Conservation (phyloP, 2,329 filamentous ascomycete genomes). For the Colletotrichum karsti region DNA sequence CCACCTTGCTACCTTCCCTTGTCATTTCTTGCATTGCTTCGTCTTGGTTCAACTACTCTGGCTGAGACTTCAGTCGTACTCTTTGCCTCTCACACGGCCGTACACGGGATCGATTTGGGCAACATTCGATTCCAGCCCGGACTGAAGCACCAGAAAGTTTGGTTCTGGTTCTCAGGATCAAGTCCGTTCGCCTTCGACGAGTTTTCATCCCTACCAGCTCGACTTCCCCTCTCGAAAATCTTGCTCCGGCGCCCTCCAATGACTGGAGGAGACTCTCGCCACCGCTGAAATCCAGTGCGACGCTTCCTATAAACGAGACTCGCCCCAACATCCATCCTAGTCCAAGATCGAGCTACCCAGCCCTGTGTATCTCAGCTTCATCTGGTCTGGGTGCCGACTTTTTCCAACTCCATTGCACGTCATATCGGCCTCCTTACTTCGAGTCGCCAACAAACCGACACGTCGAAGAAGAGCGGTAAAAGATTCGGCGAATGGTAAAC, state of each 20-base stretch:
- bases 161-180: constrained; percentile 10
- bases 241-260: constrained; percentile 12
- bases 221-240: constrained; percentile 1
- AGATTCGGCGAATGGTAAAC: constrained; percentile 6
- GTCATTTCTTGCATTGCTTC: not conserved
- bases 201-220: constrained; percentile 4
- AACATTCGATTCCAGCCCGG: constrained; percentile 9
- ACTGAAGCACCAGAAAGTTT: constrained; percentile 5
- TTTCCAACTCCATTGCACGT: not conserved
- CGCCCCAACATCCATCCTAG: not conserved
- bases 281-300: constrained; percentile 4
- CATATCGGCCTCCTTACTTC: not conserved
- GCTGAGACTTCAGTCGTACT: constrained; percentile 9
- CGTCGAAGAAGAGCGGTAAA: constrained; percentile 13
- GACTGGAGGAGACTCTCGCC: constrained; percentile 15
- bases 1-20: constrained; percentile 7
- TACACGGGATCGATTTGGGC: not conserved
- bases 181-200: constrained; percentile 10
- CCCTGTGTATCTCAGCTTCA: not conserved
- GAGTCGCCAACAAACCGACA: not conserved
- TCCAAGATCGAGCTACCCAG: not conserved
- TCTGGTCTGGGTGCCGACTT: not conserved
- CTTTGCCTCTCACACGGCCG: constrained; percentile 1
- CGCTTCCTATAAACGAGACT: constrained; percentile 17
- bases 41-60: constrained; percentile 20